A percentile compares a stretch with the other conserved stretches of the same genome.
phyloP scores from a whole-genome alignment of 2,329 filamentous ascomycete species.

The Ceratocystiopsis minuta region DNA sequence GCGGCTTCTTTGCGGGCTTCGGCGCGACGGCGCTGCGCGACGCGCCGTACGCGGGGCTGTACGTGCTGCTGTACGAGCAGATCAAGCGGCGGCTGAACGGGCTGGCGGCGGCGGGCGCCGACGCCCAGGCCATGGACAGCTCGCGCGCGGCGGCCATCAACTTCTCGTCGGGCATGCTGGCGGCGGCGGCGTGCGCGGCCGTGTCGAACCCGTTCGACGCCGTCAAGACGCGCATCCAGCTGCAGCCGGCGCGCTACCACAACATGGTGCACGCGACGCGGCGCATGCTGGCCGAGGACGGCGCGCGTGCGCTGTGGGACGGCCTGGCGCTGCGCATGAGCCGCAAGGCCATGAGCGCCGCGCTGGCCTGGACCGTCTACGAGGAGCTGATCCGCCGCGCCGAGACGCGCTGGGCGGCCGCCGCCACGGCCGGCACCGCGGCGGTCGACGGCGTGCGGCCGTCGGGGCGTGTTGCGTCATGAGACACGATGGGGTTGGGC shows the following conservation, averaged over 20 bases:
- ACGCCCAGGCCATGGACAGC: too few relatives aligned
- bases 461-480: too few relatives aligned
- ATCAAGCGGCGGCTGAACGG: constrained; percentile 45
- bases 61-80: constrained; percentile 86
- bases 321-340: constrained; percentile 75
- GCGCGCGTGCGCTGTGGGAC: constrained; percentile 62
- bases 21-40: constrained; percentile 86
- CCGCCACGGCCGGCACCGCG: background rate
- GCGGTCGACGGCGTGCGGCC: too few relatives aligned
- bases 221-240: constrained; percentile 84
- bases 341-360: constrained; percentile 79
- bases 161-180: constrained; percentile 64
- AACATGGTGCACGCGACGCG: constrained; percentile 65
- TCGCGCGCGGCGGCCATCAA: constrained; percentile 52
- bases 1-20: constrained; percentile 84
- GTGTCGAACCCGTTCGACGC: constrained; percentile 95
- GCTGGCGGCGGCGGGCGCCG: constrained; percentile 6
- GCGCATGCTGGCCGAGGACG: constrained; percentile 70
- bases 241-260: constrained; percentile 65
- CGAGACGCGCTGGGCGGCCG: constrained; percentile 17
- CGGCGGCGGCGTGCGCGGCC: constrained; percentile 66
- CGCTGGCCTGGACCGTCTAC: constrained; percentile 94
- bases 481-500: too few relatives aligned
- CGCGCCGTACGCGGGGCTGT: constrained; percentile 90
- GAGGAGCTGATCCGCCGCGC: constrained; percentile 76